A percentile compares a stretch with the other conserved stretches of the same genome.
phyloP scores from a whole-genome alignment of 108 stramenopile genomes.

The Nitzschia sp. region DNA sequence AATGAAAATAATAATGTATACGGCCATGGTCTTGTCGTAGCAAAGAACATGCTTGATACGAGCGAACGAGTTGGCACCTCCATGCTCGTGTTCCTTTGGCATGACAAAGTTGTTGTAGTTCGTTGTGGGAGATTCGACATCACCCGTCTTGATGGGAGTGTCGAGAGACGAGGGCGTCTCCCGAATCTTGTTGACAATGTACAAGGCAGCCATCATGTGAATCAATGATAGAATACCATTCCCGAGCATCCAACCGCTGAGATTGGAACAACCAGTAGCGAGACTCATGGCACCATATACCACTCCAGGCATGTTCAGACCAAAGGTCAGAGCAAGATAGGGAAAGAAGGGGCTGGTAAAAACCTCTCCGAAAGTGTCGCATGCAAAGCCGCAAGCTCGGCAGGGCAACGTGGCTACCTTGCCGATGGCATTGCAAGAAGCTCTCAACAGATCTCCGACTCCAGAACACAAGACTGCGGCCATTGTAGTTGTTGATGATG shows the following conservation, averaged over 20 bases:
- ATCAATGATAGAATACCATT: constrained; percentile 49
- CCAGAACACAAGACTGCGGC: constrained; percentile 58
- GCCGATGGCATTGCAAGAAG: constrained; percentile 42
- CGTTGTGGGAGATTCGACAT: background rate
- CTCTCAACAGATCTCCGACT: constrained; percentile 39
- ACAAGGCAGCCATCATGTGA: constrained; percentile 61
- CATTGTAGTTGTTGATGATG: no score
- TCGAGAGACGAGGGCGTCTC: background rate
- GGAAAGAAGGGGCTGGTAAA: constrained; percentile 58
- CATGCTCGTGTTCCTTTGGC: constrained; percentile 13
- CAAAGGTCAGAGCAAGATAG: constrained; percentile 58
- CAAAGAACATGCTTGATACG: constrained; percentile 70
- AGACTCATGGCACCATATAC: constrained; percentile 25
- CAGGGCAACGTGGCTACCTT: constrained; percentile 48
- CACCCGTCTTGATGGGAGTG: background rate
- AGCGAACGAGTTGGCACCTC: constrained; percentile 30
- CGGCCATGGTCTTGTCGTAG: constrained; percentile 65
- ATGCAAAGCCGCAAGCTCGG: constrained; percentile 49
- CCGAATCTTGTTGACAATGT: constrained; percentile 50
- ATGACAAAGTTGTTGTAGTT: constrained; percentile 22
- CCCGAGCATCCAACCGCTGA: constrained; percentile 44
- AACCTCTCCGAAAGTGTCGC: constrained; percentile 32
- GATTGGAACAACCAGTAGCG: constrained; percentile 19
- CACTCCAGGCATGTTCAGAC: constrained; percentile 54
- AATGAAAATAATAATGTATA: constrained; percentile 65